phyloP scores from a whole-genome alignment of 192 early-diverging fungal species.

The Backusella sp. region DNA sequence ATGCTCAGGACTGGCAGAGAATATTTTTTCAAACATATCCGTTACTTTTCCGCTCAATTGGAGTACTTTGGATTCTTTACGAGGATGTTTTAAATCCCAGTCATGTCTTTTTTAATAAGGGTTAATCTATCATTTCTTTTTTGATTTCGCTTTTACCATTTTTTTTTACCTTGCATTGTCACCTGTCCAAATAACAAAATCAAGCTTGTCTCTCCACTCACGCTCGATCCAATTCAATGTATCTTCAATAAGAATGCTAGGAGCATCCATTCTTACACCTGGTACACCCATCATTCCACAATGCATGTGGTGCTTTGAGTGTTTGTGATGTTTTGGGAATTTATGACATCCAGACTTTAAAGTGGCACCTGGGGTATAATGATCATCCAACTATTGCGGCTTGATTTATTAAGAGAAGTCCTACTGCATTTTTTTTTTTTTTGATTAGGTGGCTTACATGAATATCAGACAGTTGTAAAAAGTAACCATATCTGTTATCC shows the following conservation, averaged over 20 bases:
- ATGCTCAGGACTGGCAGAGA: constrained; percentile 40
- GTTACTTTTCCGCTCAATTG: constrained; percentile 42
- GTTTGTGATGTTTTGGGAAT: constrained; percentile 12
- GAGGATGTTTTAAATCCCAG: constrained; percentile 45
- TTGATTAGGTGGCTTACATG: constrained; percentile 33
- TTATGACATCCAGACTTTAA: constrained; percentile 61
- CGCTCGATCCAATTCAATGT: constrained; percentile 58
- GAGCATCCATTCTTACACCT: constrained; percentile 59
- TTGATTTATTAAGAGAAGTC: background rate
- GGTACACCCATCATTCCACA: constrained; percentile 56
- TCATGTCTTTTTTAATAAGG: constrained; percentile 49
- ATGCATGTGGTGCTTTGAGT: constrained; percentile 18
- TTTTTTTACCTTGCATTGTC: constrained; percentile 69
- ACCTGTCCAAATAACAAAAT: constrained; percentile 77
- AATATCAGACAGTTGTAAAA: constrained; percentile 70
- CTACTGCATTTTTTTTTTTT: background rate
- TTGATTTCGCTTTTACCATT: background rate
- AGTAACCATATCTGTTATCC: constrained; percentile 43
- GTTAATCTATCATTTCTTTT: background rate
- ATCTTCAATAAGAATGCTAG: constrained; percentile 54
- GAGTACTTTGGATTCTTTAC: constrained; percentile 53
- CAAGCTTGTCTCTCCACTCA: constrained; percentile 45
- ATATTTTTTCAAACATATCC: constrained; percentile 36
- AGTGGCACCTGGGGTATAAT: constrained; percentile 53
- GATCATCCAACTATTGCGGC: constrained; percentile 43